Base-by-base conservation (phyloP, 257 asterid genomes). In the Jasminum sambac region DNA sequence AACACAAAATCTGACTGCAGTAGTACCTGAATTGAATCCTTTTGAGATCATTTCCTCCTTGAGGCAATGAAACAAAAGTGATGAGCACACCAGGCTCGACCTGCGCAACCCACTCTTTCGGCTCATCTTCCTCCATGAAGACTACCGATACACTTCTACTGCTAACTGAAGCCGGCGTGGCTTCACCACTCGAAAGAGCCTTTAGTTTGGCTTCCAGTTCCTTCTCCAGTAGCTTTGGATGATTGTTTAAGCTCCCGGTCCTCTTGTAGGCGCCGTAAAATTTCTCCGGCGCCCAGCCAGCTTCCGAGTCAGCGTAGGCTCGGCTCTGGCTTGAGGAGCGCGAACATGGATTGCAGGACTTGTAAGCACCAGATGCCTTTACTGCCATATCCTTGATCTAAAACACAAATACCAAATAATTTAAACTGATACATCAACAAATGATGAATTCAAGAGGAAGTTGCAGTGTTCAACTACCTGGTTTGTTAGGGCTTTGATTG, bases 101-200 rank as follows among this genome's bases (percentile, higher is more conserved):
- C 80, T 95, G 99, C 57, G 99, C 99, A 44, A 90, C 90, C 99
- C 99, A 94, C 61, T 91, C 99, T 75, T 88, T 91, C 6, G 87
- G 80, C 82, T 89, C 98, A 60, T 89, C 95, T 63, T 92, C 97
- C 75, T 89, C 98, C 91, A 85, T 74, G 72, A 87, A 90, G 77
- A 80, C 81, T 10, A 76, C 84, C 0, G 97, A 84, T 74, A 91
- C 98, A 1, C 88, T 84, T 69, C 98, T 80, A 30, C 92, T 89
- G 72, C 99, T 94, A 30, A 86, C 89, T 4, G 99, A 95, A 59
- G 90, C 91, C 14, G 98, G 98, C 6, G 98, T 95, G 64, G 87
- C 85, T 25, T 92, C 96, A 30, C 95, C 99, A 62, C 95, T 88
- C 8, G 98, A 91, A 17, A 86, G 74, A 40, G 84, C 91, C 78